These are phyloP conservation scores for Atkinsonella hypoxylon DNA, from an alignment of 2,329 filamentous ascomycete species.

Conservation along the genomic window DNA sequence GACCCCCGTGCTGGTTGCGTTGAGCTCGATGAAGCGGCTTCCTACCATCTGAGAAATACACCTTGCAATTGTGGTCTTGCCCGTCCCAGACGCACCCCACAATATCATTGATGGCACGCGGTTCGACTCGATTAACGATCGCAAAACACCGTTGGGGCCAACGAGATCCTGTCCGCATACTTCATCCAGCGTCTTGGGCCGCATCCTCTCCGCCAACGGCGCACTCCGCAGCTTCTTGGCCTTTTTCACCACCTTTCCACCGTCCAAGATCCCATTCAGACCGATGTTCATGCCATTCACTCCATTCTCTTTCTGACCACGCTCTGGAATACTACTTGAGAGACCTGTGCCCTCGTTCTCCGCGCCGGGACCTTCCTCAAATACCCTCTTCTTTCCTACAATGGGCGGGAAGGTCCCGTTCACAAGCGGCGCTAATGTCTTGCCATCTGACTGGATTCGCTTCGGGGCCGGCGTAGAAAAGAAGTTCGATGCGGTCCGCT, in stretches of 20 bases:
- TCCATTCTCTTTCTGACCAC: not conserved
- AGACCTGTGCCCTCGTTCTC: constrained; percentile 4
- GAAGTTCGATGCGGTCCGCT: constrained; percentile 44
- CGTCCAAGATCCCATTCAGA: constrained; percentile 1
- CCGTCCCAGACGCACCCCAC: constrained; percentile 73
- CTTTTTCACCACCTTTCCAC: constrained; percentile 40
- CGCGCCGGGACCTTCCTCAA: constrained; percentile 41
- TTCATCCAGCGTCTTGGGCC: constrained; percentile 70
- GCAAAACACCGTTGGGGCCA: constrained; percentile 69
- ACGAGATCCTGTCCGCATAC: constrained; percentile 89
- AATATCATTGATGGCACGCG: constrained; percentile 90
- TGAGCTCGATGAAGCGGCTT: constrained; percentile 87
- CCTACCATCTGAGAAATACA: constrained; percentile 76
- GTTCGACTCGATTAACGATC: constrained; percentile 74
- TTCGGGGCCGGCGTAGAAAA: constrained; percentile 51
- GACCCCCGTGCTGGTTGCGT: constrained; percentile 80
- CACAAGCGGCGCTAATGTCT: constrained; percentile 20
- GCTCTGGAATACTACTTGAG: not conserved
- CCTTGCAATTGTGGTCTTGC: constrained; percentile 84
- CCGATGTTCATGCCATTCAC: constrained; percentile 4
- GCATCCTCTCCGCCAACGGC: constrained; percentile 88
- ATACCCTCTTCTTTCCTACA: constrained; percentile 36
- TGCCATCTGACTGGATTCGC: constrained; percentile 25
- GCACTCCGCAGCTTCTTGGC: constrained; percentile 59
- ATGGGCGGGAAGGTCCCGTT: constrained; percentile 18